phyloP scores from a whole-genome alignment of 2,329 filamentous ascomycete genomes.

The Aspergillus clavatus region DNA sequence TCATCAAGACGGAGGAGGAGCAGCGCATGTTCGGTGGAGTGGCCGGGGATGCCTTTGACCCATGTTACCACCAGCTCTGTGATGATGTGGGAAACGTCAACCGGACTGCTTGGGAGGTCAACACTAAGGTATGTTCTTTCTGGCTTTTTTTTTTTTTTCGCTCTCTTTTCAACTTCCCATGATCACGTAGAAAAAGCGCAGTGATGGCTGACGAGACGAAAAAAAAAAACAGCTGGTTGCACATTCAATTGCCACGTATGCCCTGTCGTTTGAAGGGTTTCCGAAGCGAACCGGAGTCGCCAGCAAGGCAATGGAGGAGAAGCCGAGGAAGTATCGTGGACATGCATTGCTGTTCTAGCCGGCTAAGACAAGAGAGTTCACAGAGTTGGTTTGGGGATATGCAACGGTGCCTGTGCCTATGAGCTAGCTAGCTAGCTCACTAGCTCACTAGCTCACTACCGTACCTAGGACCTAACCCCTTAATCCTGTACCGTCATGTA shows the following conservation, averaged over 20 bases:
- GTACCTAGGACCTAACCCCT: too few species aligned
- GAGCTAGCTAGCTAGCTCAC: too few species aligned
- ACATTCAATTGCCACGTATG: conserved; percentile 67
- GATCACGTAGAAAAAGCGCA: too few species aligned
- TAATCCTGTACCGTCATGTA: too few species aligned
- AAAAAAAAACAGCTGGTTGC: conserved; percentile 56
- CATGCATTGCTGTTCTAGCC: background rate
- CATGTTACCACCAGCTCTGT: conserved; percentile 52
- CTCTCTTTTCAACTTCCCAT: too few species aligned
- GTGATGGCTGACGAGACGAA: too few species aligned
- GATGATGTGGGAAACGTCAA: conserved; percentile 53
- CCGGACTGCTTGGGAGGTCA: conserved; percentile 50
- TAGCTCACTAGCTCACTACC: too few species aligned
- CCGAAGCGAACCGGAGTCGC: conserved; percentile 45
- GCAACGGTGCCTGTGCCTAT: too few species aligned
- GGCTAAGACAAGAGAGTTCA: background rate
- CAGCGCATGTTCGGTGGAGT: conserved; percentile 62
- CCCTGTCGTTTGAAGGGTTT: conserved; percentile 61
- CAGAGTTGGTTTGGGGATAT: too few species aligned
- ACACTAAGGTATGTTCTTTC: conserved; percentile 42
- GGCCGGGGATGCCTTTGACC: conserved; percentile 53
- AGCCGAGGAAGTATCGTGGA: conserved; percentile 9
- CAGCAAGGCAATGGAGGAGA: background rate
- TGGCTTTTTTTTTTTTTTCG: too few species aligned
- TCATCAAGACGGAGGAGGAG: conserved; percentile 66